These are phyloP conservation scores for Amborella trichopoda DNA, from an alignment of 164 flowering plant species.

Conservation along the genomic window DNA sequence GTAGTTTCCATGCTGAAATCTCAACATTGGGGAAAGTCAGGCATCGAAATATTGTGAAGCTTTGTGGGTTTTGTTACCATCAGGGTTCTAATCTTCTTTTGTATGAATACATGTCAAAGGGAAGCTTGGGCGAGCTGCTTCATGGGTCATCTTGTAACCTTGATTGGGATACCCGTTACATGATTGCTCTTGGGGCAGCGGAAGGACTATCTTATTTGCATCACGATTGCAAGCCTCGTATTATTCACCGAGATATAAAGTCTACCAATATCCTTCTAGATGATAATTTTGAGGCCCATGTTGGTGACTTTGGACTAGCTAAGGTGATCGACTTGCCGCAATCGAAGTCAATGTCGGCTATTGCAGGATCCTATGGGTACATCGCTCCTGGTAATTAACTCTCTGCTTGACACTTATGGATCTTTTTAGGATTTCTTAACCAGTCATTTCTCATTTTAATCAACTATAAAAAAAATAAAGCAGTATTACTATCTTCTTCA, in stretches of 20 bases:
- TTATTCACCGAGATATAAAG: conserved; percentile 56
- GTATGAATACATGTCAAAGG: conserved; percentile 55
- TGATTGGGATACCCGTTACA: conserved; percentile 50
- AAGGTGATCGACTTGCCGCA: conserved; percentile 8
- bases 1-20: conserved; percentile 35
- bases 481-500: no score
- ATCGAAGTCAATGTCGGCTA: conserved; percentile 7
- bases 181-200: conserved; percentile 40
- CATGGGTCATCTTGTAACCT: conserved; percentile 26
- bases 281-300: conserved; percentile 42
- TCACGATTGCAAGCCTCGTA: conserved; percentile 54
- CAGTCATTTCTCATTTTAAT: no score
- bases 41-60: conserved; percentile 49
- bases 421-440: no score
- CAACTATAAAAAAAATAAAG: no score
- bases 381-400: conserved; percentile 56
- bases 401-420: no score
- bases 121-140: conserved; percentile 40
- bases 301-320: conserved; percentile 25
- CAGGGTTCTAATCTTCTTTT: conserved; percentile 32
- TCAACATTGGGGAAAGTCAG: conserved; percentile 41
- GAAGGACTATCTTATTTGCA: conserved; percentile 49
- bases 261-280: conserved; percentile 56
- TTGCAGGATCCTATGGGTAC: conserved; percentile 60
- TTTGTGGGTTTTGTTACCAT: conserved; percentile 49